Conservation (phyloP, 768 basidiomycete genomes). For the Podaxis sp. region DNA sequence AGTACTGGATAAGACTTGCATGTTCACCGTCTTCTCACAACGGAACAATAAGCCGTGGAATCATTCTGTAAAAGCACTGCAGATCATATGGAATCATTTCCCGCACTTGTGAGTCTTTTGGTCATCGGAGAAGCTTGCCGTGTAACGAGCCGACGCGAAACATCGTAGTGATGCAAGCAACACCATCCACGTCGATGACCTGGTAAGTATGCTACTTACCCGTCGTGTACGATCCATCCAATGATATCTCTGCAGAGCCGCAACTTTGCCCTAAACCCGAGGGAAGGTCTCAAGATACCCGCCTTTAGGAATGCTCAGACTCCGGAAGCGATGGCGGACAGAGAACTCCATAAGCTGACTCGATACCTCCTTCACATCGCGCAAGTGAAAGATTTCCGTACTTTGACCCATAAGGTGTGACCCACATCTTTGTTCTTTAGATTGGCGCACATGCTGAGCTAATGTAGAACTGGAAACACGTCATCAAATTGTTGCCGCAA, state of each 20-base stretch:
- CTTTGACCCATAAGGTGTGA: constrained; percentile 65
- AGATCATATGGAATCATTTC: constrained; percentile 87
- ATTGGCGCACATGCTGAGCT: background rate
- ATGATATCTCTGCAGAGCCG: constrained; percentile 47
- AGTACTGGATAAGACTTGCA: constrained; percentile 85
- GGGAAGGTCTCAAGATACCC: constrained; percentile 79
- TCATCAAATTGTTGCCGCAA: constrained; percentile 40
- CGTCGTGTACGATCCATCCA: background rate
- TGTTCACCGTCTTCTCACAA: constrained; percentile 86
- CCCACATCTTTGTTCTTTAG: background rate
- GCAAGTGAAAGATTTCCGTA: constrained; percentile 57
- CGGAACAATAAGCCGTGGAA: constrained; percentile 72
- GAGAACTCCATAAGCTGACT: constrained; percentile 65
- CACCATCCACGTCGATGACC: constrained; percentile 87
- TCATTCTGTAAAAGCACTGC: constrained; percentile 79
- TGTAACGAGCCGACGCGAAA: background rate
- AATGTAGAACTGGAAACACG: constrained; percentile 51
- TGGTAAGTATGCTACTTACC: constrained; percentile 42
- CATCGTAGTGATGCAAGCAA: constrained; percentile 56
- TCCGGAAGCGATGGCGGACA: constrained; percentile 58
- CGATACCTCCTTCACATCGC: constrained; percentile 69
- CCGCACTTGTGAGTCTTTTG: constrained; percentile 64
- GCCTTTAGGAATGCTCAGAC: constrained; percentile 82
- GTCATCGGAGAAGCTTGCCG: background rate
- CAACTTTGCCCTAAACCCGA: constrained; percentile 87